phyloP scores from a whole-genome alignment of 1,139 yeast species.

The Hansenula sp. region DNA sequence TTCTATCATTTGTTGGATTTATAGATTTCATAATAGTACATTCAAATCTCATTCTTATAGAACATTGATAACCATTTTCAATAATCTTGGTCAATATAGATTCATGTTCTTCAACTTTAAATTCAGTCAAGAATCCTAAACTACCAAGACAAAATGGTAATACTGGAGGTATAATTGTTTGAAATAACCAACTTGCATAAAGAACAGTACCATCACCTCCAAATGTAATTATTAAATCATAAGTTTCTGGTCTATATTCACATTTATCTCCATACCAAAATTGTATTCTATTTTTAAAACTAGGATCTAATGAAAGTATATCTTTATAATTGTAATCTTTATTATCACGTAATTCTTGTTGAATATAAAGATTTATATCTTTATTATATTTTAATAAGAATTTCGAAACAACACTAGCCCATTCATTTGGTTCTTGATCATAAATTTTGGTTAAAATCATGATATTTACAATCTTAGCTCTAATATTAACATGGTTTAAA shows the following conservation, averaged over 20 bases:
- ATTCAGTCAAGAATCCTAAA: slow-evolving; percentile 78
- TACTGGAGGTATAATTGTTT: slow-evolving; percentile 77
- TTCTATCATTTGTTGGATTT: slow-evolving; percentile 10
- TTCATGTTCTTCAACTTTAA: slow-evolving; percentile 53
- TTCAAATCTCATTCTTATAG: slow-evolving; percentile 73
- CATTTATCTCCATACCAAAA: slow-evolving; percentile 59
- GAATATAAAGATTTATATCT: slow-evolving; percentile 47
- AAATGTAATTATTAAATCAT: slow-evolving; percentile 59
- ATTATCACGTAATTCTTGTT: slow-evolving; percentile 41
- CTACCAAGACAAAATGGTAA: slow-evolving; percentile 80
- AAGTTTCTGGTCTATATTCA: slow-evolving; percentile 37
- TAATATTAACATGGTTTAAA: slow-evolving; percentile 50
- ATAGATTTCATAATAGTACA: slow-evolving; percentile 58
- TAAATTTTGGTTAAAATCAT: slow-evolving; percentile 68
- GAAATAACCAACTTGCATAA: slow-evolving; percentile 57
- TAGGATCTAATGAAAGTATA: slow-evolving; percentile 31
- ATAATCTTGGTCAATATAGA: slow-evolving; percentile 52
- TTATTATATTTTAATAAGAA: slow-evolving; percentile 45
- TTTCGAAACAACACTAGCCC: slow-evolving; percentile 53
- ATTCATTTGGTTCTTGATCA: slow-evolving; percentile 51
- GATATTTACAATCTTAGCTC: slow-evolving; percentile 52
- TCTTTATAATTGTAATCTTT: slow-evolving; percentile 40
- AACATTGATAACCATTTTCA: slow-evolving; percentile 58
- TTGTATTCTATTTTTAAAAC: slow-evolving; percentile 36
- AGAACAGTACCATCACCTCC: slow-evolving; percentile 93